These are phyloP conservation scores for Botrytis tulipae DNA, from an alignment of 2,329 filamentous ascomycete species.

Conservation along the genomic window DNA sequence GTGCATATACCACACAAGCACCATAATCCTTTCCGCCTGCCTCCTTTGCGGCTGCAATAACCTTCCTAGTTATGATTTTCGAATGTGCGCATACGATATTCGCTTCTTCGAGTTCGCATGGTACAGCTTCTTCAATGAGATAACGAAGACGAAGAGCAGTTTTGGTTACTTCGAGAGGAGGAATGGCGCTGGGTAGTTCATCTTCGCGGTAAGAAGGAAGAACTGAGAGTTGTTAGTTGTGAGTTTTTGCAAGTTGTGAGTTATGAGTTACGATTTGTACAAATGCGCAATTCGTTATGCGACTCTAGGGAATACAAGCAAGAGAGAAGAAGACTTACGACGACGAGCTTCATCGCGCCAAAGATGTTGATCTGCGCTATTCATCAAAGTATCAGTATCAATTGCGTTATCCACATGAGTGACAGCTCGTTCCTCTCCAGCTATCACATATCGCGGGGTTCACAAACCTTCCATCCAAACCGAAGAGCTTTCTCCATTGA, in stretches of 20 bases:
- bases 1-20: conserved; percentile 63
- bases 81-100: conserved; percentile 79
- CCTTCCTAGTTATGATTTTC: conserved; percentile 75
- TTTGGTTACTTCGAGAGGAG: conserved; percentile 80
- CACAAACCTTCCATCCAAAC: conserved; percentile 33
- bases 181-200: conserved; percentile 62
- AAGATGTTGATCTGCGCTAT: conserved; percentile 27
- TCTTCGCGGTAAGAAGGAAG: conserved; percentile 62
- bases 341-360: conserved; percentile 37
- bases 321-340: conserved; percentile 25
- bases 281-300: neutral
- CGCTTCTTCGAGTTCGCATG: conserved; percentile 80
- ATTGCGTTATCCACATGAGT: neutral
- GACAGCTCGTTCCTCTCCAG: neutral
- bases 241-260: neutral
- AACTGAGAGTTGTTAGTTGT: conserved; percentile 48
- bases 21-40: conserved; percentile 74
- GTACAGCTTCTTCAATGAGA: conserved; percentile 83
- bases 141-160: conserved; percentile 86
- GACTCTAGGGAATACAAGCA: neutral
- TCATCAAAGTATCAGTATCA: neutral
- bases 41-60: conserved; percentile 76
- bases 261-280: neutral
- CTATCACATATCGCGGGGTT: conserved; percentile 17
- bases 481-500: conserved; percentile 37